phyloP scores from a whole-genome alignment of 192 early-diverging fungal genomes.

The Backusella australiensis region DNA sequence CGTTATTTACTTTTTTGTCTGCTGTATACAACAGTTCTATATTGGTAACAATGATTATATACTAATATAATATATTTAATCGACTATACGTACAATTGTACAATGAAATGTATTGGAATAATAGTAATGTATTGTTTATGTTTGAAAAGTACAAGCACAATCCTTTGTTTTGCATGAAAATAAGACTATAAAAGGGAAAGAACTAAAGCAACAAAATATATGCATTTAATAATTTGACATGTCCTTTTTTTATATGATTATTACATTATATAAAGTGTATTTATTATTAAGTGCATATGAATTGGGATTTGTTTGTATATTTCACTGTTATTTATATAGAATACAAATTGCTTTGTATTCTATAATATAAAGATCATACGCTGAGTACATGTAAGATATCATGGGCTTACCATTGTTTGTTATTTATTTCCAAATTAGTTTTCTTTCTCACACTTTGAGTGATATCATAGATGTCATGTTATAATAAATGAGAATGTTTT shows the following conservation, averaged over 20 bases:
- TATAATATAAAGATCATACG: not conserved
- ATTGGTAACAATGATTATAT: not conserved
- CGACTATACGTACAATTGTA: not conserved
- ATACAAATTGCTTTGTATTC: no score
- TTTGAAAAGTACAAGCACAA: not conserved
- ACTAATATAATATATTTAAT: not conserved
- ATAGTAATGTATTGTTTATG: not conserved
- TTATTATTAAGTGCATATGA: not conserved
- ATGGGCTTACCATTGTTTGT: not conserved
- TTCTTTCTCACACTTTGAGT: not conserved
- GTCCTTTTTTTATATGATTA: not conserved
- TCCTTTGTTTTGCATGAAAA: not conserved
- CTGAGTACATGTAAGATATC: not conserved
- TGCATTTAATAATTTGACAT: not conserved
- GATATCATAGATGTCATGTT: not conserved
- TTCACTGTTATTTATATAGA: not conserved
- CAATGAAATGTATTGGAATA: not conserved
- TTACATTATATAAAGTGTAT: not conserved
- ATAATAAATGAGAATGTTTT: not conserved
- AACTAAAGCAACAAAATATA: not conserved
- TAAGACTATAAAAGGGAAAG: not conserved
- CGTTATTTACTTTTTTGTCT: not conserved
- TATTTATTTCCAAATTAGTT: not conserved
- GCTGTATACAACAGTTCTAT: not conserved
- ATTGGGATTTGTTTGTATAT: not conserved